These are phyloP conservation scores for Artemisia annua DNA, from an alignment of 129 eudicot genomes.

Conservation along the genomic window DNA sequence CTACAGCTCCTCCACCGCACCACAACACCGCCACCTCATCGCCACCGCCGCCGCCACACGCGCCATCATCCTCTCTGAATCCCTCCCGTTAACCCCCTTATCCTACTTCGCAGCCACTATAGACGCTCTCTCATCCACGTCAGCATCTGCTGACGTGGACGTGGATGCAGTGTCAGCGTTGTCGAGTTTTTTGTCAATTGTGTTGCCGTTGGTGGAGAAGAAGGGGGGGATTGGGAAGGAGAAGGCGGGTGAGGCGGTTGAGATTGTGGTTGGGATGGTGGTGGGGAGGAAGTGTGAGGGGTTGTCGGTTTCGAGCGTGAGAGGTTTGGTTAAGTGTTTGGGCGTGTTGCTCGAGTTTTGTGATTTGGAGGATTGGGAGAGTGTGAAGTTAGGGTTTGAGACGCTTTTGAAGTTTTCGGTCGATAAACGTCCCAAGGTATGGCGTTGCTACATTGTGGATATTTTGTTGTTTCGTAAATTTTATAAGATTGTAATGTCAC, in stretches of 20 bases:
- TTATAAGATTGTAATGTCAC: no score
- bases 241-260: conserved; percentile 67
- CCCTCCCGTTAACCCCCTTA: conserved; percentile 67
- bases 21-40: conserved; percentile 92
- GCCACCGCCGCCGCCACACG: conserved; percentile 94
- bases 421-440: conserved; percentile 96
- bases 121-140: conserved; percentile 52
- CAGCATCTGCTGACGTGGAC: conserved; percentile 41
- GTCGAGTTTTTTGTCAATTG: conserved; percentile 72
- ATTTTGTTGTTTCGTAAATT: no score
- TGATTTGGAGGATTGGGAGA: conserved; percentile 68
- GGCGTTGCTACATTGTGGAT: neutral
- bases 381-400: conserved; percentile 53
- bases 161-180: conserved; percentile 60
- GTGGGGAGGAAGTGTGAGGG: conserved; percentile 41
- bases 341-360: conserved; percentile 75
- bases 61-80: conserved; percentile 62
- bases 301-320: conserved; percentile 43
- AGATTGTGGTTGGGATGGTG: conserved; percentile 48
- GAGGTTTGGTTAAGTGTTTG: conserved; percentile 67
- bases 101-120: conserved; percentile 92
- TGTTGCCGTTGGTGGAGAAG: conserved; percentile 57
- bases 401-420: conserved; percentile 57
- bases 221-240: conserved; percentile 44
- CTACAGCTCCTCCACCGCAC: conserved; percentile 72